Evolutionary conservation across 2,329 filamentous ascomycete genomes (phyloP), one percentile per base, ranked within the genome.

Genomic region (Orbilia brochopaga): DNA sequence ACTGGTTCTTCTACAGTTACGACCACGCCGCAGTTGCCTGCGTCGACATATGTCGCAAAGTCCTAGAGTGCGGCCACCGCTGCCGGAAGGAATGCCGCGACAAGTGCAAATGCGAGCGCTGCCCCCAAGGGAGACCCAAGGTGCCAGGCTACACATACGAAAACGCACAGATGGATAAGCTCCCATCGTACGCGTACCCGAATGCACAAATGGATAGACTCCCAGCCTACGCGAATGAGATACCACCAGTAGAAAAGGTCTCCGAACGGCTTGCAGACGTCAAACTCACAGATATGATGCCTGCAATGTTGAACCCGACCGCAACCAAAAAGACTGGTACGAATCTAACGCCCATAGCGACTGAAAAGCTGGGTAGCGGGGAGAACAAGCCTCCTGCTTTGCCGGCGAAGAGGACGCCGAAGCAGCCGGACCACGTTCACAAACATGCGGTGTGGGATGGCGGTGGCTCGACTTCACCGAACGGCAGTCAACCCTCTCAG

Each of bases 21-120:
- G 32, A 35, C 13, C 54, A 58, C 8, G 6, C 53, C 30, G 13
- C 2, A 2, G 51, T 56, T 11, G 24, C 55, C 21, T 65, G 54
- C 58, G 42, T 37, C n/a, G 57, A 55, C 17, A 35, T 1, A 1
- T 62, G 55, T 17, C 32, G 15, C 51, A 59, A 55, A 35, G 11
- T 48, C 35, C 21, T 58, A 52, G 44, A 65, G 23, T 75, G 66
- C 42, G 51, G 50, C 17, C 74, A 75, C 60, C 80, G 79, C 15
- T 81, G 69, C 30, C 40, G 8, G 0, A 59, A 52, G 19, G 5
- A 56, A 17, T 73, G 69, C 40, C 52, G 23, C 6, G 51, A 62
- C 19, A 27, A 44, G 0, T 73, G 69, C 52, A 60, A 24, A 2
- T 67, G 63, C 37, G 42, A 64, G 1, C 8, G 15, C 15, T 64